A percentile compares a stretch with the other conserved stretches of the same genome.
These are phyloP conservation scores for Neofusicoccum ribis DNA, from an alignment of 2,329 filamentous ascomycete genomes.

Conservation along the genomic window DNA sequence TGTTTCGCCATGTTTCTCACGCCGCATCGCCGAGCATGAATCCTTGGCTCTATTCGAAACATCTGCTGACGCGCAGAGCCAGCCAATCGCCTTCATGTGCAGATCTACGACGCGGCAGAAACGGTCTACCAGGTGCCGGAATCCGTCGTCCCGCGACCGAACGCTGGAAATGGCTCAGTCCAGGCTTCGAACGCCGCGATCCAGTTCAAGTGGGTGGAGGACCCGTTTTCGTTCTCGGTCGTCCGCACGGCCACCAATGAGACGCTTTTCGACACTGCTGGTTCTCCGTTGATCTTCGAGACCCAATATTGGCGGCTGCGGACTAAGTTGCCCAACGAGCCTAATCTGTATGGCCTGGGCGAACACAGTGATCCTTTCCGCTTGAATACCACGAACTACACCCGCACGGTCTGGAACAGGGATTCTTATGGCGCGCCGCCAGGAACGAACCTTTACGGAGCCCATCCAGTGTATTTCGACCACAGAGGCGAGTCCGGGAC, in stretches of 20 bases:
- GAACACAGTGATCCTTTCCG: conserved; percentile 73
- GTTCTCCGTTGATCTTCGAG: conserved; percentile 69
- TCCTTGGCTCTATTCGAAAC: conserved; percentile 22
- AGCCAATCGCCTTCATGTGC: conserved; percentile 71
- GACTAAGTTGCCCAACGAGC: conserved; percentile 66
- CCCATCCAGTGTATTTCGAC: conserved; percentile 75
- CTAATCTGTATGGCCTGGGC: conserved; percentile 75
- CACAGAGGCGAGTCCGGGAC: conserved; percentile 55
- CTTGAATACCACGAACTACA: conserved; percentile 68
- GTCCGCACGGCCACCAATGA: conserved; percentile 58
- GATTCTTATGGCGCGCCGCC: conserved; percentile 64
- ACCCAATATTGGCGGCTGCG: conserved; percentile 74
- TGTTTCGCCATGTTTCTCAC: background rate
- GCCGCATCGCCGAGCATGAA: background rate
- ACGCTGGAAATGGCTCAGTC: conserved; percentile 34
- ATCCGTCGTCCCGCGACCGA: conserved; percentile 64
- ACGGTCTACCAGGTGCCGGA: conserved; percentile 75
- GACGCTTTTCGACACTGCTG: conserved; percentile 69
- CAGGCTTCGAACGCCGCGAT: conserved; percentile 46
- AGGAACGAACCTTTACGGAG: conserved; percentile 69
- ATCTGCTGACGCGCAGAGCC: background rate
- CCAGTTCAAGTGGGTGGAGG: conserved; percentile 54
- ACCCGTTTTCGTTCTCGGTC: conserved; percentile 70
- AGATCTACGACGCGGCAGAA: conserved; percentile 69
- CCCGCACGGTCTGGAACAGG: conserved; percentile 68